Conservation (phyloP, 2,329 filamentous ascomycete genomes). For the Aspergillus niger region DNA sequence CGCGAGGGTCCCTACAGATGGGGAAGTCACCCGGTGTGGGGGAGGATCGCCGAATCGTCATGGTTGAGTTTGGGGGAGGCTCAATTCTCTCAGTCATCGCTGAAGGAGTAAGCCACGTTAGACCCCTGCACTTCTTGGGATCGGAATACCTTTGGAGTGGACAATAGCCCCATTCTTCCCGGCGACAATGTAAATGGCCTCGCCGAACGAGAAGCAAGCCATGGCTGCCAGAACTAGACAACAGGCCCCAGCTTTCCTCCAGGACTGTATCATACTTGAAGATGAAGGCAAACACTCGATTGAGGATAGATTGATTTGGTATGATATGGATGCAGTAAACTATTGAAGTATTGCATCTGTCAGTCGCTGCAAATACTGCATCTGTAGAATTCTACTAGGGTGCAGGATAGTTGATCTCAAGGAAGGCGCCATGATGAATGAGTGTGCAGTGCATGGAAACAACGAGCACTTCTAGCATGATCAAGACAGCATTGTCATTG, state of each 20-base stretch:
- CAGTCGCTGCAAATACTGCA: background rate
- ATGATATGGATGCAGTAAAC: background rate
- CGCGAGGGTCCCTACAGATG: constrained; percentile 30
- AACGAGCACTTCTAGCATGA: background rate
- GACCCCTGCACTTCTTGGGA: background rate
- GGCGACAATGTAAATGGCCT: background rate
- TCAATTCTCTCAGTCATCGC: background rate
- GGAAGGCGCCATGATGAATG: background rate
- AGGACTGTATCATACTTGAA: background rate
- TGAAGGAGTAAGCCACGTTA: background rate
- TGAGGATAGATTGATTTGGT: background rate
- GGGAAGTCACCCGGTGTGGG: constrained; percentile 31
- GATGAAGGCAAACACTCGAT: background rate
- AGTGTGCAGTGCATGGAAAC: background rate
- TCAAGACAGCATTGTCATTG: no score
- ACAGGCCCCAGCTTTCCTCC: background rate
- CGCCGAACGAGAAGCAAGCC: background rate
- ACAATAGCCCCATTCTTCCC: background rate
- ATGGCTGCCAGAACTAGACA: background rate
- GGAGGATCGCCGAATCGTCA: background rate
- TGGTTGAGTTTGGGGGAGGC: constrained; percentile 10
- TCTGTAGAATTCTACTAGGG: background rate
- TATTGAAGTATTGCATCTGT: background rate
- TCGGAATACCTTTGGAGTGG: background rate
- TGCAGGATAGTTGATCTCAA: background rate